phyloP scores from a whole-genome alignment of 208 protist species.

The Kentomonas sorsogonicus region DNA sequence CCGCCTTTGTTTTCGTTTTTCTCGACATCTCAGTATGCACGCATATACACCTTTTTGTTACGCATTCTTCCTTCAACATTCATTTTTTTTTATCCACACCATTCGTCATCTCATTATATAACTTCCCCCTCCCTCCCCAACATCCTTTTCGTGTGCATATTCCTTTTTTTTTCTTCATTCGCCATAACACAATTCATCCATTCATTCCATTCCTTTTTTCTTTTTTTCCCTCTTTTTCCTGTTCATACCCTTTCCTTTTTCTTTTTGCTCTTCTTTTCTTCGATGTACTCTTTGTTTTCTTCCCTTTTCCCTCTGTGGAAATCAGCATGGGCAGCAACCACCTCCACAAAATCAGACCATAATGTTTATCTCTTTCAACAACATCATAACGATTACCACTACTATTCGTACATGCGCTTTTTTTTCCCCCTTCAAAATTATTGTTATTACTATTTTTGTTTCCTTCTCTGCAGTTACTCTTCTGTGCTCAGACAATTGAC shows the following conservation, averaged over 20 bases:
- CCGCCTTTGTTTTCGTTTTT: too few relatives aligned
- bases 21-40: too few relatives aligned
- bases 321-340: too few relatives aligned
- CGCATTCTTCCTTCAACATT: constrained; percentile 5
- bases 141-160: too few relatives aligned
- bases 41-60: too few relatives aligned
- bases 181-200: too few relatives aligned
- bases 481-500: neutral
- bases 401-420: neutral
- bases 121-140: too few relatives aligned
- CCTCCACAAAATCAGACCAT: too few relatives aligned
- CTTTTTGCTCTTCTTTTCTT: constrained; percentile 18
- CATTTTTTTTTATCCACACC: too few relatives aligned
- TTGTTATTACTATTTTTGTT: constrained; percentile 1
- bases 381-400: neutral
- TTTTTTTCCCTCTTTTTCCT: constrained; percentile 1
- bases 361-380: neutral
- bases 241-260: constrained; percentile 4
- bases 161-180: too few relatives aligned
- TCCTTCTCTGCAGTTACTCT: neutral
- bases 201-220: neutral
- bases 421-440: constrained; percentile 1
- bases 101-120: too few relatives aligned
- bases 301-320: constrained; percentile 4
- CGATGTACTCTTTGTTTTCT: constrained; percentile 14